These are phyloP conservation scores for Sphaerulina populicola DNA, from an alignment of 2,329 filamentous ascomycete species.

Conservation along the genomic window DNA sequence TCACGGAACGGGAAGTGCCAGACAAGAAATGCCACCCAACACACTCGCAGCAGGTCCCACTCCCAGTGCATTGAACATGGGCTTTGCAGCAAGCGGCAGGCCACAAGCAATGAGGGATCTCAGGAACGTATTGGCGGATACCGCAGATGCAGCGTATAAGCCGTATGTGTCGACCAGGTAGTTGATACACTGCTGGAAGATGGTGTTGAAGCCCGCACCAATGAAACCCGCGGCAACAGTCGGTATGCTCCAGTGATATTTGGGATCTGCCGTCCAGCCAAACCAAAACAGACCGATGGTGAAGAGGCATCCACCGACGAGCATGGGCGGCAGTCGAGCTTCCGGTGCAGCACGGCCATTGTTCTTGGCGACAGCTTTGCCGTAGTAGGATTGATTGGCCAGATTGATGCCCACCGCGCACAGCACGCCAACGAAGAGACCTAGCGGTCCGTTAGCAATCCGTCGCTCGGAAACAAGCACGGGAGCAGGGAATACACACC, in stretches of 20 bases:
- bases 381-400: conserved; percentile 43
- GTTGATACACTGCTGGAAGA: conserved; percentile 44
- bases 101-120: conserved; percentile 37
- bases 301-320: conserved; percentile 40
- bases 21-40: conserved; percentile 36
- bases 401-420: conserved; percentile 37
- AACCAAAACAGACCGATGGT: conserved; percentile 18
- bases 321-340: conserved; percentile 39
- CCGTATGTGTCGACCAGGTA: conserved; percentile 36
- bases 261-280: conserved; percentile 20
- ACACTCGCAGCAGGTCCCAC: conserved; percentile 38
- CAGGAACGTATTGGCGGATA: conserved; percentile 45
- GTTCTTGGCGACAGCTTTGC: conserved; percentile 33
- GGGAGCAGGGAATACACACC: neutral
- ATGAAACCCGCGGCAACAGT: conserved; percentile 34
- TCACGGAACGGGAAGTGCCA: conserved; percentile 37
- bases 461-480: conserved; percentile 22
- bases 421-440: conserved; percentile 40
- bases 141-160: conserved; percentile 42
- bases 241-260: conserved; percentile 37
- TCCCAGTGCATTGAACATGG: conserved; percentile 38
- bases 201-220: conserved; percentile 41
- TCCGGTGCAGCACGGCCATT: conserved; percentile 32
- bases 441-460: neutral
- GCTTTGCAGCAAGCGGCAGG: conserved; percentile 33